phyloP scores from a whole-genome alignment of 1,284 basidiomycete species.

The Phellopilus nigrolimitatus region DNA sequence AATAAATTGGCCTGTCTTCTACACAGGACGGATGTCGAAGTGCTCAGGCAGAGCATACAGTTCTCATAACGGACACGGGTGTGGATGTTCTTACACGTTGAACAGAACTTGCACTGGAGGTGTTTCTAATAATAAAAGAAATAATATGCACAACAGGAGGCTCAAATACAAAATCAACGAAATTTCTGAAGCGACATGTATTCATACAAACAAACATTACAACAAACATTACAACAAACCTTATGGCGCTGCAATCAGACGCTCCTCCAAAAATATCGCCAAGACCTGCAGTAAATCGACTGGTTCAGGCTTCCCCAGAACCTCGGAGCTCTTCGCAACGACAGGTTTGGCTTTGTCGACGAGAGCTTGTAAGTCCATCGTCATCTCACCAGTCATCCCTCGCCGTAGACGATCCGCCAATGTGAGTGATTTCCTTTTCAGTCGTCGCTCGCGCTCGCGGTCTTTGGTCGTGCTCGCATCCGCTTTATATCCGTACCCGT shows the following conservation, averaged over 20 bases:
- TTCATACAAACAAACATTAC: too few relatives aligned
- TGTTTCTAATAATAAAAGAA: not conserved
- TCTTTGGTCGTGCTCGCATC: slow-evolving; percentile 35
- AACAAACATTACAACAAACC: too few relatives aligned
- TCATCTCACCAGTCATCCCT: slow-evolving; percentile 76
- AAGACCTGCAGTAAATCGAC: slow-evolving; percentile 57
- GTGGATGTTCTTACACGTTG: slow-evolving; percentile 56
- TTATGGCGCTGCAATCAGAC: slow-evolving; percentile 23
- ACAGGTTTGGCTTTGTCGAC: slow-evolving; percentile 60
- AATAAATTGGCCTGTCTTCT: not conserved
- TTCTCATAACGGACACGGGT: slow-evolving; percentile 75
- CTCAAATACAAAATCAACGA: slow-evolving; percentile 15
- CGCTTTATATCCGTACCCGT: slow-evolving; percentile 22
- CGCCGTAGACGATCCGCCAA: slow-evolving; percentile 61
- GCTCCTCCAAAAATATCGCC: slow-evolving; percentile 58
- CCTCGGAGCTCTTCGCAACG: slow-evolving; percentile 38
- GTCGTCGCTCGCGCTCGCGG: slow-evolving; percentile 30
- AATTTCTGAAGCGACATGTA: slow-evolving; percentile 13
- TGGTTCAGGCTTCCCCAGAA: slow-evolving; percentile 20
- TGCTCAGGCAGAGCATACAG: slow-evolving; percentile 85
- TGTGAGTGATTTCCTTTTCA: slow-evolving; percentile 41
- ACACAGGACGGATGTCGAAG: slow-evolving; percentile 67
- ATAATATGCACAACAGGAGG: not conserved
- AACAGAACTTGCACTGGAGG: not conserved
- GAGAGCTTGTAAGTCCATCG: slow-evolving; percentile 62